A percentile compares a stretch with the other conserved stretches of the same genome.
Conservation (phyloP, 2,329 filamentous ascomycete genomes). For the Botrytis paeoniae region DNA sequence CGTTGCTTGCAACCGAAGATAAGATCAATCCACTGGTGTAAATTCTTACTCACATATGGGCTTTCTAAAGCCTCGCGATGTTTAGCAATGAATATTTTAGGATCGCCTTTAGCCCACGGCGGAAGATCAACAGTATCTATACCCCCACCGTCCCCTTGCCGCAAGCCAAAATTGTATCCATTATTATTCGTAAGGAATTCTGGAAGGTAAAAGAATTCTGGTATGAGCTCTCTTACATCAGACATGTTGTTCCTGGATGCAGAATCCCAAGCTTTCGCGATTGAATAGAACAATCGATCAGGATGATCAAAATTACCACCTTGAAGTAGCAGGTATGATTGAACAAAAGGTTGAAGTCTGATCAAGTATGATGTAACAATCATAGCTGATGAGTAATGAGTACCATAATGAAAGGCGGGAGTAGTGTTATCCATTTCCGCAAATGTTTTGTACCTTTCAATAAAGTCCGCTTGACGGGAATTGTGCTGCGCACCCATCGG, state of each 20-base stretch:
- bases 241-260: slow-evolving; percentile 87
- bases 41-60: slow-evolving; percentile 81
- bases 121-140: slow-evolving; percentile 89
- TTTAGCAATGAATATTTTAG: slow-evolving; percentile 91
- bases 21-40: slow-evolving; percentile 95
- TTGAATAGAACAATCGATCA: slow-evolving; percentile 90
- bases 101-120: slow-evolving; percentile 94
- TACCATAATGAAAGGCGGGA: slow-evolving; percentile 93
- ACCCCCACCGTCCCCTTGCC: slow-evolving; percentile 73
- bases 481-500: slow-evolving; percentile 91
- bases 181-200: slow-evolving; percentile 96
- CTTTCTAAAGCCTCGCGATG: slow-evolving; percentile 95
- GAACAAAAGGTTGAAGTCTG: slow-evolving; percentile 90
- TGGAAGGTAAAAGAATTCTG: slow-evolving; percentile 95
- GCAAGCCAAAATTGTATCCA: slow-evolving; percentile 85
- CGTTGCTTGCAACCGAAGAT: slow-evolving; percentile 93
- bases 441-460: slow-evolving; percentile 81
- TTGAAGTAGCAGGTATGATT: slow-evolving; percentile 90
- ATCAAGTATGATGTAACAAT: slow-evolving; percentile 97
- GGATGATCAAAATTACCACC: slow-evolving; percentile 97
- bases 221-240: slow-evolving; percentile 90
- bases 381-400: slow-evolving; percentile 98
- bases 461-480: slow-evolving; percentile 72
- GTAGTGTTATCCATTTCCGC: slow-evolving; percentile 77
- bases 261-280: slow-evolving; percentile 86